These are phyloP conservation scores for Cyclanthera cordifolia DNA, from an alignment of 306 rosid species.

Conservation along the genomic window DNA sequence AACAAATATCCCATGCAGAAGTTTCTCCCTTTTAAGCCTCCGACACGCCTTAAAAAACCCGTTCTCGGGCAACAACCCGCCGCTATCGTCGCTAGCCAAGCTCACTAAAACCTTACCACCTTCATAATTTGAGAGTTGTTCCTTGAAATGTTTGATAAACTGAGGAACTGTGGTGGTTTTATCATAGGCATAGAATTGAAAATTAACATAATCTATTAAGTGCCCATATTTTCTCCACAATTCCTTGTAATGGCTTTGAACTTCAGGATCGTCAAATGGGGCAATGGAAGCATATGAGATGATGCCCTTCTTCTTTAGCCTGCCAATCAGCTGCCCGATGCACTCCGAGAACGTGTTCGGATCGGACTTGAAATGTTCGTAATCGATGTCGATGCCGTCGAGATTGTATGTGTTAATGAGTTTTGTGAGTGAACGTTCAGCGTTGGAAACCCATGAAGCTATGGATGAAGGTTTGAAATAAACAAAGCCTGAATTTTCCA, in stretches of 20 bases:
- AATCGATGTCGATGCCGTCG: constrained; percentile 70
- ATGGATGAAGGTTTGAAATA: constrained; percentile 50
- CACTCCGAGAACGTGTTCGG: constrained; percentile 54
- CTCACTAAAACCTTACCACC: constrained; percentile 65
- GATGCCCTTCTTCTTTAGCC: constrained; percentile 38
- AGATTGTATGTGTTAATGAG: constrained; percentile 44
- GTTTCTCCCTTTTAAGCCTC: constrained; percentile 29
- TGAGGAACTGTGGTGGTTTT: constrained; percentile 45
- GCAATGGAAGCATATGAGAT: constrained; percentile 65
- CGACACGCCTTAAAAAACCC: constrained; percentile 59
- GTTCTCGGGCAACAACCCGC: constrained; percentile 38
- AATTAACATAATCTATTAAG: constrained; percentile 64
- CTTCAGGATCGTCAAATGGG: constrained; percentile 49
- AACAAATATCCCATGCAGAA: constrained; percentile 60
- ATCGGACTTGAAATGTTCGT: constrained; percentile 50
- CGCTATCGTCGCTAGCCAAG: constrained; percentile 46
- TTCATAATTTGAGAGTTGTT: constrained; percentile 42
- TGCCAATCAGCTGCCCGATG: constrained; percentile 40
- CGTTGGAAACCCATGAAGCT: constrained; percentile 69
- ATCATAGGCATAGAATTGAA: constrained; percentile 75
- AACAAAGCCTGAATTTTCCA: constrained; percentile 2
- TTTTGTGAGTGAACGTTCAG: constrained; percentile 56
- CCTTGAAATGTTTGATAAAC: constrained; percentile 40
- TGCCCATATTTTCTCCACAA: constrained; percentile 55
- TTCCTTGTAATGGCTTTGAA: constrained; percentile 54